phyloP scores from a whole-genome alignment of 805 yeast species.

The Teunomyces cretensis region DNA sequence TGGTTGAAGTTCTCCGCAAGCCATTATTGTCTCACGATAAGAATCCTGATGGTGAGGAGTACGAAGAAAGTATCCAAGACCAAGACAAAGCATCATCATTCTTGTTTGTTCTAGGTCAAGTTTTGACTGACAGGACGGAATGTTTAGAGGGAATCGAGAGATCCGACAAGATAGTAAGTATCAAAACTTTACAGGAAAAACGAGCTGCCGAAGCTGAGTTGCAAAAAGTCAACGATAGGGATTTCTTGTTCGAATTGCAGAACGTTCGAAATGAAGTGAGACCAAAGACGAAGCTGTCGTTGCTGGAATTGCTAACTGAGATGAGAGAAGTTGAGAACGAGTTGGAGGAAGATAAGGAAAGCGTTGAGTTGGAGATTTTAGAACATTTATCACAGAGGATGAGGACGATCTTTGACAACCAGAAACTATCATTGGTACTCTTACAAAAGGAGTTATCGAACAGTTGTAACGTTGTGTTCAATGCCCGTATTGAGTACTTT shows the following conservation, averaged over 20 bases:
- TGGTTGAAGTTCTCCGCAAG: conserved; percentile 44
- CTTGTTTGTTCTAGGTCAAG: conserved; percentile 52
- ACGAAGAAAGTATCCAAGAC: conserved; percentile 65
- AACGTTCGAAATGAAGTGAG: conserved; percentile 21
- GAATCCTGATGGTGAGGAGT: conserved; percentile 72
- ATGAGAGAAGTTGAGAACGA: conserved; percentile 28
- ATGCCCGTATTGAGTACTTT: conserved; percentile 78
- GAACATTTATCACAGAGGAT: conserved; percentile 19
- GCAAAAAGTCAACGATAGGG: conserved; percentile 24
- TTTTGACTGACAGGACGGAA: conserved; percentile 43
- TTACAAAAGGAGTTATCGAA: conserved; percentile 51
- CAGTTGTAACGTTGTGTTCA: conserved; percentile 63
- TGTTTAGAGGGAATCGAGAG: conserved; percentile 37
- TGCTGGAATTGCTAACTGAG: conserved; percentile 32
- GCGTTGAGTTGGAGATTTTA: conserved; percentile 20
- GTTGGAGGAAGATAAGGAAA: conserved; percentile 17
- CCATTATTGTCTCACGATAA: conserved; percentile 49
- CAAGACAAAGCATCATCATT: conserved; percentile 70
- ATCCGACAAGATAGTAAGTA: conserved; percentile 16
- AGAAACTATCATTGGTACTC: conserved; percentile 39
- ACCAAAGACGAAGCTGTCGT: conserved; percentile 28
- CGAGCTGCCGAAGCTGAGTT: conserved; percentile 22
- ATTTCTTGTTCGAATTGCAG: conserved; percentile 24
- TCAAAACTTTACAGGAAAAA: conserved; percentile 19
- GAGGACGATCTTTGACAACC: conserved; percentile 39